These are phyloP conservation scores for Talaromyces funiculosus DNA, from an alignment of 2,329 filamentous ascomycete genomes.

Conservation along the genomic window DNA sequence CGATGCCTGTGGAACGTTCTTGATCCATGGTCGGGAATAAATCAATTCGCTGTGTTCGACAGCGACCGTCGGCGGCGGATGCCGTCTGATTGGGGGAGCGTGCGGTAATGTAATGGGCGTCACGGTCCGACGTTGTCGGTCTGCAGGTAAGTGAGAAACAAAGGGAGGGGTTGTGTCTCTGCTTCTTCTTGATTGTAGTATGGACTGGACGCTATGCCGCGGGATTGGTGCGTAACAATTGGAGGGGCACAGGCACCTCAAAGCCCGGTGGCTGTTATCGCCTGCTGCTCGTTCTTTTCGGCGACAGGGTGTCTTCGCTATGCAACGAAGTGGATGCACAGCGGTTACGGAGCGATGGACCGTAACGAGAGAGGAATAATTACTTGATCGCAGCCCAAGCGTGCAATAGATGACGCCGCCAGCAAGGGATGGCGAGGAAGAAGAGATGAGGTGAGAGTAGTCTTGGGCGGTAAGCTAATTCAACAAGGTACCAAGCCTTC, in stretches of 20 bases:
- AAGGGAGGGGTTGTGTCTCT: neutral
- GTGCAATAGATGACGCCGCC: slow-evolving; percentile 3
- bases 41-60: neutral
- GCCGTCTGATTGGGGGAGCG: neutral
- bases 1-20: slow-evolving; percentile 13
- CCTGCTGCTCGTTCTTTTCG: neutral
- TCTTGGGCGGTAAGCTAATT: neutral
- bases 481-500: neutral
- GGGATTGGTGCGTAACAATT: slow-evolving; percentile 5
- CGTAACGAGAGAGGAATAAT: neutral
- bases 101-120: neutral
- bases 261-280: neutral
- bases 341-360: neutral
- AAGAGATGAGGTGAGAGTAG: neutral
- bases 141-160: neutral
- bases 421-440: slow-evolving; percentile 11
- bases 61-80: neutral
- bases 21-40: slow-evolving; percentile 10
- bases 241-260: slow-evolving; percentile 6
- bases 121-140: neutral
- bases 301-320: neutral
- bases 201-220: neutral
- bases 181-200: neutral
- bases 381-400: slow-evolving; percentile 1
- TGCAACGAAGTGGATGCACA: slow-evolving; percentile 5